Base-by-base conservation (phyloP, 2,329 filamentous ascomycete species). In the Alternaria rosae region DNA sequence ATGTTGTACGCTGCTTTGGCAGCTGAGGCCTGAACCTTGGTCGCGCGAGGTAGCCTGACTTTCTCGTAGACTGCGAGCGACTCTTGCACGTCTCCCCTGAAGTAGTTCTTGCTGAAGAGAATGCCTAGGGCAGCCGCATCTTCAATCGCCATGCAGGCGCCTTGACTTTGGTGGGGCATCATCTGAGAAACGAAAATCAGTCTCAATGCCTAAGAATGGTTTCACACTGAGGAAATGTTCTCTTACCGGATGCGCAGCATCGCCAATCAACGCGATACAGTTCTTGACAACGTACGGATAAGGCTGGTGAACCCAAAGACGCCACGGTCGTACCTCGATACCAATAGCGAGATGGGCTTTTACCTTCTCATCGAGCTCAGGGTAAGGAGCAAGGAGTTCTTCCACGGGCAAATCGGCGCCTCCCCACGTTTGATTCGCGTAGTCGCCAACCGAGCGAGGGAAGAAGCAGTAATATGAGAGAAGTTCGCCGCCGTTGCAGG, bases 401-500 rank as follows among this genome's bases (percentile, higher is more conserved):
- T 88, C 86, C 0, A 87, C 81, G 0, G 86, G 83, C 7, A 82
- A 82, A 25, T 85, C 84, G 0, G 65, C 70, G 13, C 80, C 80
- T 0, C 84, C 86, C 88, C 89, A 91, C 10, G 82, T 83, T 55
- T 91, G 88, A 44, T 79, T 85, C 4, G 83, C 82, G 71, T 88
- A 91, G 72, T 91, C 87, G 7, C 87, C 86, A 61, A 84, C 82
- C 6, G 84, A 82, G 1, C 86, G 82, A 0, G 88, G 85, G 77
- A 90, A 91, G 82, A 91, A 91, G 78, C 88, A 90, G 78, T 91
- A 91, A 79, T 89, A 91, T 0, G 88, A 90, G 4, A 91, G 81
- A 3, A 91, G 79, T 62, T 85, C 85, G 55, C 89, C 88, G 21
- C 85, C 85, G 70, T 90, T 89, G 79, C 89, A 91, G 6, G 89